Evolutionary conservation across 805 yeast genomes (phyloP).

Genomic region (Diddensiella santjacobensis): DNA sequence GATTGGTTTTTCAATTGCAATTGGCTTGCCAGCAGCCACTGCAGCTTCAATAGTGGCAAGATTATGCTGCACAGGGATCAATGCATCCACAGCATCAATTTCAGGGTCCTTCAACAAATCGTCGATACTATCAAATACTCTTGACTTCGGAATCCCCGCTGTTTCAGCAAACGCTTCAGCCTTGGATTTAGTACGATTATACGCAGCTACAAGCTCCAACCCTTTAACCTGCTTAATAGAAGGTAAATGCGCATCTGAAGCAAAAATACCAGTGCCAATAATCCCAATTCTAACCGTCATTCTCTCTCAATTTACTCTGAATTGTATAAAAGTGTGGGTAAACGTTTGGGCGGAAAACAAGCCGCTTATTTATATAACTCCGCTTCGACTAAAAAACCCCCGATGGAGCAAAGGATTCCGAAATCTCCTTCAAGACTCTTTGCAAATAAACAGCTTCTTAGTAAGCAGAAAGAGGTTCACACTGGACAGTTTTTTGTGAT

Average conservation of each 20-base stretch:
- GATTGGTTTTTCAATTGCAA: slow-evolving; percentile 85
- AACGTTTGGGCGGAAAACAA: too few relatives aligned
- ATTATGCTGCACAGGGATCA: slow-evolving; percentile 85
- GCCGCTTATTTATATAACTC: too few relatives aligned
- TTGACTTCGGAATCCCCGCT: slow-evolving; percentile 46
- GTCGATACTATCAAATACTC: slow-evolving; percentile 49
- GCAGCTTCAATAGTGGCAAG: slow-evolving; percentile 66
- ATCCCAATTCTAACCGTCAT: slow-evolving; percentile 27
- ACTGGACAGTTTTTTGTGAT: too few relatives aligned
- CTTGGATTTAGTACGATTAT: slow-evolving; percentile 78
- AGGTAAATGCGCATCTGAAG: slow-evolving; percentile 80
- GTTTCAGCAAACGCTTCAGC: slow-evolving; percentile 72
- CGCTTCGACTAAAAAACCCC: too few relatives aligned
- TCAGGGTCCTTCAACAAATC: slow-evolving; percentile 61
- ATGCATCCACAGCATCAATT: slow-evolving; percentile 75
- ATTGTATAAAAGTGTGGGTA: too few relatives aligned
- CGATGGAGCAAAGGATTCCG: too few relatives aligned
- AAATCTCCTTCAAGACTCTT: too few relatives aligned
- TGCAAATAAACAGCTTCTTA: too few relatives aligned
- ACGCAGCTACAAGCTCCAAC: slow-evolving; percentile 64
- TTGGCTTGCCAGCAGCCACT: slow-evolving; percentile 68
- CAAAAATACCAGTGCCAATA: slow-evolving; percentile 57
- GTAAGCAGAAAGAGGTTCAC: too few relatives aligned
- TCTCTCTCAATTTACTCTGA: too few relatives aligned
- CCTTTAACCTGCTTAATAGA: slow-evolving; percentile 46